Conservation (phyloP, 2,329 filamentous ascomycete genomes). For the Xylogone sp. region DNA sequence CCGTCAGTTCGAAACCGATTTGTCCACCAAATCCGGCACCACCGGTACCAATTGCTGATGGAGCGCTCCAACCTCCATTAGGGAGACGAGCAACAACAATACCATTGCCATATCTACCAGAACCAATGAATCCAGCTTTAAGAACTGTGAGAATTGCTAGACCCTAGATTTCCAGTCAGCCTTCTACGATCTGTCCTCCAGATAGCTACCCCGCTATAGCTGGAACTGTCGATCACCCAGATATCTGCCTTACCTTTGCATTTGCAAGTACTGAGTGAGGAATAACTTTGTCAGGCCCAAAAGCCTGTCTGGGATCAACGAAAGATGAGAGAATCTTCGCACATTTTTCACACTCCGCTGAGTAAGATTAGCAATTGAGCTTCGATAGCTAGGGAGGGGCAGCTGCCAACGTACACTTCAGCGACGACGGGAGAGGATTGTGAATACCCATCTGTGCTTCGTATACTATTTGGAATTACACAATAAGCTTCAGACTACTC, state of each 20-base stretch:
- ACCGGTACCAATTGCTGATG: constrained; percentile 74
- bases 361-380: constrained; percentile 13
- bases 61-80: constrained; percentile 77
- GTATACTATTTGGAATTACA: background rate
- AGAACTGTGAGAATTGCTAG: constrained; percentile 83
- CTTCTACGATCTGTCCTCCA: background rate
- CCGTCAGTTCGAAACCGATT: constrained; percentile 83
- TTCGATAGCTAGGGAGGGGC: constrained; percentile 6
- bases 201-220: constrained; percentile 1
- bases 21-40: constrained; percentile 82
- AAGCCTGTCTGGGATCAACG: constrained; percentile 86
- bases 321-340: constrained; percentile 94
- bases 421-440: constrained; percentile 62
- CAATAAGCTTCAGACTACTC: background rate
- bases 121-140: constrained; percentile 83
- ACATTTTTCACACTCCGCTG: constrained; percentile 97
- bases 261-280: constrained; percentile 84
- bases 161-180: constrained; percentile 43
- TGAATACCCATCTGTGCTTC: constrained; percentile 53
- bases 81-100: constrained; percentile 76
- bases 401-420: constrained; percentile 57
- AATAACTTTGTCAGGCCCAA: constrained; percentile 96
- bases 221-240: background rate
- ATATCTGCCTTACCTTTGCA: constrained; percentile 66
- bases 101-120: constrained; percentile 76